Base-by-base conservation (phyloP, 2,329 filamentous ascomycete species). In the Graphiopsis chlorocephala region DNA sequence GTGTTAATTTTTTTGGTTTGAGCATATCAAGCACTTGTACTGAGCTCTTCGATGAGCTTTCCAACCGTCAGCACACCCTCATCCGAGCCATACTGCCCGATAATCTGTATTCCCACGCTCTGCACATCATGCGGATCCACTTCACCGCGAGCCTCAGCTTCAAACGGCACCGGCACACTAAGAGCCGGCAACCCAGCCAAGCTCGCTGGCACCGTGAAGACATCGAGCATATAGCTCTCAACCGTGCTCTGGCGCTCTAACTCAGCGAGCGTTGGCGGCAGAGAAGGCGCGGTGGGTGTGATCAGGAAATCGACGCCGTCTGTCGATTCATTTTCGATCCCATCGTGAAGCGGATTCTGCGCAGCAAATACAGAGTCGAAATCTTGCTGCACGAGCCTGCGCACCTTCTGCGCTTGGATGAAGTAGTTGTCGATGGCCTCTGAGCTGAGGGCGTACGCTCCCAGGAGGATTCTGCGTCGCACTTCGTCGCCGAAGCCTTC, bases 351-450 rank as follows among this genome's bases (percentile, higher is more conserved):
- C 3, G 90, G 90, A 73, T 97, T 93, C 3, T 80, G 79, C 50
- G 87, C 78, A 17, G 79, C 77, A 74, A 99, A 97, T 0, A 91
- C 88, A 1, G 84, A 79, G 77, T 98, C 88, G 75, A 99, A 99
- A 73, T 99, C 95, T 35, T 82, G 81, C 74, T 95, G 90, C 2
- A 99, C 91, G 20, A 96, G 81, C 63, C 92, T 85, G 1, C 95
- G 89, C 45, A 97, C 87, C 69, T 89, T 90, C 78, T 99, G 95
- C 53, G 95, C 95, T 75, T 97, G 90, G 67, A 97, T 86, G 73
- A 99, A 99, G 78, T 98, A 97, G 76, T 98, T 99, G 76, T 97
- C 90, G 73, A 96, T 95, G 11, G 93, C 93, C 67, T 90, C 87
- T 0, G 94, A 93, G 77, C 92, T 96, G 61, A 99, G 84, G 47